Conservation (phyloP, 306 rosid genomes). For the Cucurbita maxima region DNA sequence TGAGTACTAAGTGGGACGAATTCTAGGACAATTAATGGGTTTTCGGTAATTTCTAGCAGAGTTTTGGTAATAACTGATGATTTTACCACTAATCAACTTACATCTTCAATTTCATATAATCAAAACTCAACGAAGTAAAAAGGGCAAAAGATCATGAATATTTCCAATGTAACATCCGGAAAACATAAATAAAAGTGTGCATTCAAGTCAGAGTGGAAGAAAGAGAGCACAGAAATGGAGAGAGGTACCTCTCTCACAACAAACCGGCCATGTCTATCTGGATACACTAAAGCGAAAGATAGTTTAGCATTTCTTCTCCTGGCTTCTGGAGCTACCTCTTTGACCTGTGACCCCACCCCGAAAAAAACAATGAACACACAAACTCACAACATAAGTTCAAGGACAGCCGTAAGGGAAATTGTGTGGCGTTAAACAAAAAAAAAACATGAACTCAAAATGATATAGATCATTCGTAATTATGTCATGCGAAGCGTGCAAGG, state of each 20-base stretch:
- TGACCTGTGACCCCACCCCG: slow-evolving; percentile 29
- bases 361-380: not conserved
- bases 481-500: not conserved
- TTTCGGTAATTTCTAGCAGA: not conserved
- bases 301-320: slow-evolving; percentile 78
- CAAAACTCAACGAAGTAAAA: not conserved
- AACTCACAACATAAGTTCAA: slow-evolving; percentile 3
- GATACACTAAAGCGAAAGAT: slow-evolving; percentile 87
- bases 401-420: not conserved
- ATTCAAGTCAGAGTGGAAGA: not conserved
- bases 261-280: slow-evolving; percentile 76
- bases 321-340: slow-evolving; percentile 86
- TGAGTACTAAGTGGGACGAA: not conserved
- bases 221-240: not conserved
- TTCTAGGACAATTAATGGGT: not conserved
- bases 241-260: slow-evolving; percentile 50
- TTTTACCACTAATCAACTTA: not conserved
- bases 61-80: not conserved
- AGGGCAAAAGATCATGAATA: not conserved
- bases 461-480: not conserved
- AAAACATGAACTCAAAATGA: not conserved
- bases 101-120: not conserved
- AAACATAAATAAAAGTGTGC: not conserved
- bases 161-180: not conserved
- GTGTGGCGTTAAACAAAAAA: not conserved